A percentile compares a stretch with the other conserved stretches of the same genome.
phyloP scores from a whole-genome alignment of 805 yeast genomes.

The Lachancea sp. region DNA sequence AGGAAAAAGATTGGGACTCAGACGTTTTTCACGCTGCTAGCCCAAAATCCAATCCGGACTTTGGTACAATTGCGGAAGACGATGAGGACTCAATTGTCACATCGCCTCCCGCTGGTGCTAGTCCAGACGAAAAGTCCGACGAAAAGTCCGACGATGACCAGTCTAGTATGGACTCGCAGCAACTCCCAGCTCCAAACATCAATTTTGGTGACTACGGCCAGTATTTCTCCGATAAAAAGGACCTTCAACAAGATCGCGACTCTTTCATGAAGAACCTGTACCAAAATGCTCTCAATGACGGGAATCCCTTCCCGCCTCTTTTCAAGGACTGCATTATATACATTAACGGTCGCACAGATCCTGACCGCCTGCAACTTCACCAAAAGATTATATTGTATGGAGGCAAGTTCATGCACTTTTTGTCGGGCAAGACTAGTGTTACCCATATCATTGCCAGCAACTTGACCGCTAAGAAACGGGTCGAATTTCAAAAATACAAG shows the following conservation, averaged over 20 bases:
- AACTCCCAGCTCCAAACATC: neutral
- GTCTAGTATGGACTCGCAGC: neutral
- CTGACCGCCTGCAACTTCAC: slow-evolving; percentile 69
- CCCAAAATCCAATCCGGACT: neutral
- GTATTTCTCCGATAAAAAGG: slow-evolving; percentile 23
- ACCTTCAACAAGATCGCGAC: slow-evolving; percentile 23
- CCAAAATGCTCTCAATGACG: slow-evolving; percentile 11
- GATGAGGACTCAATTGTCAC: neutral
- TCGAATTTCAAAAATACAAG: slow-evolving; percentile 58
- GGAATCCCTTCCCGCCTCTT: slow-evolving; percentile 32
- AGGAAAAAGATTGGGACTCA: neutral
- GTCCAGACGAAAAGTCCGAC: neutral
- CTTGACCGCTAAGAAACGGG: slow-evolving; percentile 67
- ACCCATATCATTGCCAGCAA: slow-evolving; percentile 81
- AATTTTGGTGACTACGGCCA: slow-evolving; percentile 13
- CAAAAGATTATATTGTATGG: slow-evolving; percentile 69
- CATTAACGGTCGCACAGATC: slow-evolving; percentile 86
- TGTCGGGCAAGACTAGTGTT: slow-evolving; percentile 63
- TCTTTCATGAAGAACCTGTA: slow-evolving; percentile 16
- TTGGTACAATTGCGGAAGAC: neutral
- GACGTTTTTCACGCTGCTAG: neutral
- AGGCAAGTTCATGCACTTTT: slow-evolving; percentile 64
- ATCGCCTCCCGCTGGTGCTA: neutral
- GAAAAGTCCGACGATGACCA: neutral
- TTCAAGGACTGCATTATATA: slow-evolving; percentile 61